A percentile compares a stretch with the other conserved stretches of the same genome.
Conservation (phyloP, 148 eudicot genomes). For the Diospyros lotus region DNA sequence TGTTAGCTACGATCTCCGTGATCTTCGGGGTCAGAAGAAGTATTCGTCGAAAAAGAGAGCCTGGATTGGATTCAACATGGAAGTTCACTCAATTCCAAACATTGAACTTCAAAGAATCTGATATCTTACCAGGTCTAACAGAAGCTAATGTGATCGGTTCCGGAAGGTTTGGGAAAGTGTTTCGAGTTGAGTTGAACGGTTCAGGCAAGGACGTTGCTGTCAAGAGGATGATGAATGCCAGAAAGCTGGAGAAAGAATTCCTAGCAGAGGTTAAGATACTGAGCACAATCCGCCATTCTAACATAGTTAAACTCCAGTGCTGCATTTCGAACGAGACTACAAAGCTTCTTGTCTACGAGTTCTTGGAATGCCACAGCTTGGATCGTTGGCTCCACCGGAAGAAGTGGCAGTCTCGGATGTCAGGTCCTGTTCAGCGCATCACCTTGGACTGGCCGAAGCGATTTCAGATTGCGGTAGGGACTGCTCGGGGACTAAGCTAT, state of each 20-base stretch:
- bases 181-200: no score
- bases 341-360: slow-evolving; percentile 15
- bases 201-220: no score
- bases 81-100: background rate
- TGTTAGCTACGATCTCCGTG: background rate
- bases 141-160: no score
- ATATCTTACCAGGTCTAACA: no score
- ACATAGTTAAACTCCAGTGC: slow-evolving; percentile 7
- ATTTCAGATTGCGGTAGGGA: slow-evolving; percentile 30
- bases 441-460: slow-evolving; percentile 33
- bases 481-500: slow-evolving; percentile 34
- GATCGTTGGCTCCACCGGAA: slow-evolving; percentile 20
- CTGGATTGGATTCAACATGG: background rate
- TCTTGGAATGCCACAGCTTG: slow-evolving; percentile 10
- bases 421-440: background rate
- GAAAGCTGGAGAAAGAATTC: no score
- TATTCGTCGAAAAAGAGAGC: background rate
- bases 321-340: slow-evolving; percentile 10
- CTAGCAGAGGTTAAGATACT: no score
- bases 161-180: no score
- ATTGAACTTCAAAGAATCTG: no score
- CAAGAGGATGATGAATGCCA: no score
- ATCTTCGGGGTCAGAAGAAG: background rate
- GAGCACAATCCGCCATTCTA: background rate
- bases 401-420: background rate